A percentile compares a stretch with the other conserved stretches of the same genome.
These are phyloP conservation scores for Solanum lycopersicoides DNA, from an alignment of 257 asterid genomes.

Conservation along the genomic window DNA sequence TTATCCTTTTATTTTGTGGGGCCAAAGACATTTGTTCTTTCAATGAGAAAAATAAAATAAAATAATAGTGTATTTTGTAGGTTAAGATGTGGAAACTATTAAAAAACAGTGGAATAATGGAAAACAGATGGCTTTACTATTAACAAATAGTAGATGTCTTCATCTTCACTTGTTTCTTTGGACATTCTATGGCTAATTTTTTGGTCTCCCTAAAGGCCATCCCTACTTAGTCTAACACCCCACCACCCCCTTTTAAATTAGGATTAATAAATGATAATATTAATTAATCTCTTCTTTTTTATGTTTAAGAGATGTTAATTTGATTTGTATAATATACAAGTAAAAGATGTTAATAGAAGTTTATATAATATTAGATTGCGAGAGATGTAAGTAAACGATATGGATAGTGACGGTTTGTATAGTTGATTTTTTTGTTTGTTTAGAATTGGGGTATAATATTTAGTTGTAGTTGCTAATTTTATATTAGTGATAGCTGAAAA, in stretches of 20 bases:
- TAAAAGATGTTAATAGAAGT: neutral
- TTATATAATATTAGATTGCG: neutral
- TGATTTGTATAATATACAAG: neutral
- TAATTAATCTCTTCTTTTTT: neutral
- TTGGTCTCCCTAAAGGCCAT: slow-evolving; percentile 6
- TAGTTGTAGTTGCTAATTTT: neutral
- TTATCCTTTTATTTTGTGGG: neutral
- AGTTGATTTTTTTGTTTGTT: neutral
- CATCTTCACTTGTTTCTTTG: neutral
- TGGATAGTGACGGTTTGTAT: neutral
- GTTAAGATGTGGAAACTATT: neutral
- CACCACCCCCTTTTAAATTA: neutral
- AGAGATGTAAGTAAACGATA: neutral
- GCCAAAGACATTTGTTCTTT: neutral
- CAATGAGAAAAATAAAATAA: no score
- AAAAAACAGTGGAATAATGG: neutral
- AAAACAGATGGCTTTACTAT: neutral
- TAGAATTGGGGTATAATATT: neutral
- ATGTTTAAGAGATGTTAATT: neutral
- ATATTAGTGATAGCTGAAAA: neutral
- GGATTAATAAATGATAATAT: neutral
- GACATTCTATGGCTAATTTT: neutral
- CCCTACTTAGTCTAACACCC: neutral
- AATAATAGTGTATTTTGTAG: neutral
- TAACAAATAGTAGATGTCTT: neutral